These are phyloP conservation scores for Mortierella sp. DNA, from an alignment of 371 early-diverging fungal genomes.

Conservation along the genomic window DNA sequence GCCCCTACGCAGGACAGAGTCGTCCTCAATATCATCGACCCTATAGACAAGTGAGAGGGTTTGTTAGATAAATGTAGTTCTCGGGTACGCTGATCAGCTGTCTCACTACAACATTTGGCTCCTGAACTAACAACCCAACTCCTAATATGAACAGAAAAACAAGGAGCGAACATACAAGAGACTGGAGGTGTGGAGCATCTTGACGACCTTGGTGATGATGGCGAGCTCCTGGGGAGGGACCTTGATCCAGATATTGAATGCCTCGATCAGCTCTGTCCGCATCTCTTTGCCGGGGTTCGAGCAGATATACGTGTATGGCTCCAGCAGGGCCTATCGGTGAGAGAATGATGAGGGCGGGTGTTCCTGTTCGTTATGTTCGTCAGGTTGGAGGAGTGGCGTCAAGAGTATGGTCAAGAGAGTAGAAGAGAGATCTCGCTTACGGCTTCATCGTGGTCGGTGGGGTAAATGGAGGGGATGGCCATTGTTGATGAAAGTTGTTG, in stretches of 20 bases:
- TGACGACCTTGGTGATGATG: slow-evolving; percentile 85
- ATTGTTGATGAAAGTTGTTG: slow-evolving; percentile 11
- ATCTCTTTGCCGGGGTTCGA: slow-evolving; percentile 93
- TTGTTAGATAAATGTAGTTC: not conserved
- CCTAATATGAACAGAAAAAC: not conserved
- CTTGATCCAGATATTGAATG: slow-evolving; percentile 91
- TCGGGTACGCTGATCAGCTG: not conserved
- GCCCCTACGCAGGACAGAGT: slow-evolving; percentile 89
- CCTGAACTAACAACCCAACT: not conserved
- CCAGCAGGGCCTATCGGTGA: slow-evolving; percentile 71
- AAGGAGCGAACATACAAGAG: slow-evolving; percentile 74
- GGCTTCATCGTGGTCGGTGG: slow-evolving; percentile 40
- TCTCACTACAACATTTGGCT: not conserved
- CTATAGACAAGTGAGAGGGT: slow-evolving; percentile 54
- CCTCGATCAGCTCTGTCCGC: slow-evolving; percentile 87
- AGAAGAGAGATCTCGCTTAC: slow-evolving; percentile 13
- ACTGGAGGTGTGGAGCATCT: slow-evolving; percentile 96
- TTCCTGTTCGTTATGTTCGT: not conserved
- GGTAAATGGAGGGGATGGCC: slow-evolving; percentile 41
- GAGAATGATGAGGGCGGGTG: not conserved
- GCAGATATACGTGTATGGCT: slow-evolving; percentile 86
- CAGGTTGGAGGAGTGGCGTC: not conserved
- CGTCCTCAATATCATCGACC: slow-evolving; percentile 97
- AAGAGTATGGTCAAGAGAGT: not conserved
- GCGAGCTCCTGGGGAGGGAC: slow-evolving; percentile 77